phyloP scores from a whole-genome alignment of 495 filamentous ascomycete genomes.

The Rusavskia elegans region DNA sequence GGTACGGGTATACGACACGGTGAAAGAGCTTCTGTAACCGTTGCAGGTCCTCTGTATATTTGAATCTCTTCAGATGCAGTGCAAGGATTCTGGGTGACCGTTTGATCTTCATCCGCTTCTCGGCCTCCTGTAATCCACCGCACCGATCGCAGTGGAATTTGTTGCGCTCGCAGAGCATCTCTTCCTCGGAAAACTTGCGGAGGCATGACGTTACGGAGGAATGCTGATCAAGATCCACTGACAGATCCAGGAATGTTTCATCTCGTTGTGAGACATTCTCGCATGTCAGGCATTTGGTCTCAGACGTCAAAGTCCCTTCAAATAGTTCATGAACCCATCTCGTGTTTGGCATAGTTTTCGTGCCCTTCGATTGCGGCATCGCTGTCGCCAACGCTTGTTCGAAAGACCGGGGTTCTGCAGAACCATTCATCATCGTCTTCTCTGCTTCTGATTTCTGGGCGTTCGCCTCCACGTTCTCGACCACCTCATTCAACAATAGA shows the following conservation, averaged over 20 bases:
- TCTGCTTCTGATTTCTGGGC: slow-evolving; percentile 40
- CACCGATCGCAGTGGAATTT: slow-evolving; percentile 98
- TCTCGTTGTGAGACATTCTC: slow-evolving; percentile 91
- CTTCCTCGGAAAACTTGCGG: slow-evolving; percentile 88
- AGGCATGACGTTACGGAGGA: slow-evolving; percentile 93
- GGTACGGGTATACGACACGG: slow-evolving; percentile 90
- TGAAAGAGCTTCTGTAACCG: slow-evolving; percentile 93
- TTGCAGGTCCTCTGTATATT: slow-evolving; percentile 90
- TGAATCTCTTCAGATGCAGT: slow-evolving; percentile 89
- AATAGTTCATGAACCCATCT: slow-evolving; percentile 97
- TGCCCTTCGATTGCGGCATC: slow-evolving; percentile 28
- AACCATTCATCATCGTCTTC: slow-evolving; percentile 25
- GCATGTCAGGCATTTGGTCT: slow-evolving; percentile 92
- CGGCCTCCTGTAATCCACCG: slow-evolving; percentile 90
- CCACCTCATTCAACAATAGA: slow-evolving; percentile 86
- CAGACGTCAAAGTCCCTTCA: slow-evolving; percentile 84
- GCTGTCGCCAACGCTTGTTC: slow-evolving; percentile 20
- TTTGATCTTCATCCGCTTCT: slow-evolving; percentile 99
- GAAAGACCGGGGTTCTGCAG: slow-evolving; percentile 18
- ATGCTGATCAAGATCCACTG: slow-evolving; percentile 90
- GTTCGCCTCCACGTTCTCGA: slow-evolving; percentile 79
- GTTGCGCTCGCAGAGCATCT: slow-evolving; percentile 97
- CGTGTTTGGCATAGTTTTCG: slow-evolving; percentile 34
- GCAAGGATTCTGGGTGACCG: slow-evolving; percentile 80
- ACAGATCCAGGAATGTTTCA: slow-evolving; percentile 88